Evolutionary conservation across 169 alveolate species (phyloP).

Genomic region (Besnoitia besnoiti): DNA sequence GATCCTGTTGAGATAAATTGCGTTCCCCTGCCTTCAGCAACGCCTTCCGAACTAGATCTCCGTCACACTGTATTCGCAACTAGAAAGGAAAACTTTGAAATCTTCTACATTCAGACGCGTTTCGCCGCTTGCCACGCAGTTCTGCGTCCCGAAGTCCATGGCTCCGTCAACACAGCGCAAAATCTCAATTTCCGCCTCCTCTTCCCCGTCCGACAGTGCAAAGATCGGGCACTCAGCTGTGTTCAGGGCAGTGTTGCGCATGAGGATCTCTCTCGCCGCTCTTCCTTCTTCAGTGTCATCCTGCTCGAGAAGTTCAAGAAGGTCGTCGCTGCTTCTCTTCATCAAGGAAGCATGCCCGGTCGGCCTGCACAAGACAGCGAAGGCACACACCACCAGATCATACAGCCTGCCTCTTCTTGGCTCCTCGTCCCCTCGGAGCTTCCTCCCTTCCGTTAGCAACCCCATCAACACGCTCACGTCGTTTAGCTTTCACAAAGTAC

Average conservation of each 20-base stretch:
- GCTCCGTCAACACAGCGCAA: neutral
- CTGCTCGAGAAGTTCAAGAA: constrained; percentile 35
- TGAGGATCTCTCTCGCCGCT: constrained; percentile 61
- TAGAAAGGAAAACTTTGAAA: neutral
- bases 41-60: too few relatives aligned
- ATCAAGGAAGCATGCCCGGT: constrained; percentile 66
- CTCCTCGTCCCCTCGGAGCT: too few relatives aligned
- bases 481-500: too few relatives aligned
- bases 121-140: neutral
- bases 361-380: constrained; percentile 40
- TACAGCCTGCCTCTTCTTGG: too few relatives aligned
- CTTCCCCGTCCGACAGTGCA: neutral
- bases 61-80: neutral
- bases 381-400: neutral
- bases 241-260: constrained; percentile 34
- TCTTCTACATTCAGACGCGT: neutral
- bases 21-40: too few relatives aligned
- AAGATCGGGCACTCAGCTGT: neutral
- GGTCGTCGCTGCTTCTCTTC: constrained; percentile 66
- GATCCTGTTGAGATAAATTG: too few relatives aligned
- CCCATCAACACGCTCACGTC: too few relatives aligned
- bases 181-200: neutral
- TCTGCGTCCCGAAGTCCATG: neutral
- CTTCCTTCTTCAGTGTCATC: constrained; percentile 66
- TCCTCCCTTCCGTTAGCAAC: too few relatives aligned